Evolutionary conservation across 495 filamentous ascomycete genomes (phyloP), one percentile per base, ranked within the genome.

Genomic region (Hypoxylon lienhwacheense): DNA sequence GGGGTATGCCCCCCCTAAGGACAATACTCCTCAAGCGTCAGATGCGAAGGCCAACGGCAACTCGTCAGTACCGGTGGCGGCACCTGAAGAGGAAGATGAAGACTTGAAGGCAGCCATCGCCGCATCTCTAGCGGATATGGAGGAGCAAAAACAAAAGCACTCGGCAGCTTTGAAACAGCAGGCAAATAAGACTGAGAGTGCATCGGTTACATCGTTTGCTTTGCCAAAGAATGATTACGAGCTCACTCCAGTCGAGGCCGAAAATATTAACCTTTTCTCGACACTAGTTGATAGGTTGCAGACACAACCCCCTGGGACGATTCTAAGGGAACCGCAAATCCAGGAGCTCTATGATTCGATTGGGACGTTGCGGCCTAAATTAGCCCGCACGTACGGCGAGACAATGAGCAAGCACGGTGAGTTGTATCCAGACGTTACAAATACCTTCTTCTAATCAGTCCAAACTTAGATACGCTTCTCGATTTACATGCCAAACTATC

Each of bases 361-460:
- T 60, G 91, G 95, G 8, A 73, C 88, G 2, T 76, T 98, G 51
- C 83, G 93, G 39, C 93, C 93, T 1, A 98, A 98, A 70, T 75
- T 98, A 44, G 95, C 95, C 11, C 82, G 93, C 46, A 97, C 92
- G 5, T 97, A 97, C 71, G 93, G 93, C 28, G 93, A 98, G 72
- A 97, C 93, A 0, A 97, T 97, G 93, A 97, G 92, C 80, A 98
- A 97, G 71, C 93, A 97, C 69, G 92, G 91, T 89, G 76, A 66
- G 83, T 76, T 22, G 16, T 36, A 17, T 36, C 19, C 6, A 14
- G 15, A 11, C 10, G 7, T 33, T 28, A 5, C 37, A 20, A 6
- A 7, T 44, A 22, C 3, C 7, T 50, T 49, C 20, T 19, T 68
- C 78, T 53, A 78, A 55, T 15, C 42, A n/a, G 54, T 28, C 55